Evolutionary conservation across 2,329 filamentous ascomycete species (phyloP).

Genomic region (Myriosclerotinia duriaeana): DNA sequence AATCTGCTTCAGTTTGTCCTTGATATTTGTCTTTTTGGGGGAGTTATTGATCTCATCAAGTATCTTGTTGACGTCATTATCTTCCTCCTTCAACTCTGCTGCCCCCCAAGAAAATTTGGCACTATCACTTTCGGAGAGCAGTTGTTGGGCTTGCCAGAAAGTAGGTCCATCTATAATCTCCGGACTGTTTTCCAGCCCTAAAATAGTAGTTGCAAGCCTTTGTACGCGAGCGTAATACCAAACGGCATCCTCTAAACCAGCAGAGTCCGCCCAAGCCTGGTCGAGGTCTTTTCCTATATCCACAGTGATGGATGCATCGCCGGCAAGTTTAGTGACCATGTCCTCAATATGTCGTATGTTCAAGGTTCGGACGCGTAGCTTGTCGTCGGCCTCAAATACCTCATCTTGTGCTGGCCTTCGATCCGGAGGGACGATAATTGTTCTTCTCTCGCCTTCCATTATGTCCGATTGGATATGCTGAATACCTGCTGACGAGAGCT

Average conservation of each 20-base stretch:
- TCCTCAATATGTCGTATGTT: conserved; percentile 65
- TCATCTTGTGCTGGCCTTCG: conserved; percentile 43
- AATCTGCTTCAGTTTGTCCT: conserved; percentile 49
- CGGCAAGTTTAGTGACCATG: conserved; percentile 50
- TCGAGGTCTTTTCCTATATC: conserved; percentile 38
- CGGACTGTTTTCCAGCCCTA: conserved; percentile 44
- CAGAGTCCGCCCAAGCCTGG: conserved; percentile 33
- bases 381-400: conserved; percentile 50
- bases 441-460: conserved; percentile 51
- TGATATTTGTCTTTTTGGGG: conserved; percentile 40
- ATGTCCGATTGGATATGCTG: conserved; percentile 46
- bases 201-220: conserved; percentile 52
- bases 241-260: conserved; percentile 51
- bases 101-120: conserved; percentile 47
- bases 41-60: conserved; percentile 35
- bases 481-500: conserved; percentile 45
- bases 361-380: conserved; percentile 51
- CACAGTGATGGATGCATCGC: conserved; percentile 32
- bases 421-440: conserved; percentile 54
- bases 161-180: conserved; percentile 41
- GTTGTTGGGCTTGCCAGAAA: conserved; percentile 43
- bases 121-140: conserved; percentile 49
- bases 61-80: conserved; percentile 39
- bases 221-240: conserved; percentile 62
- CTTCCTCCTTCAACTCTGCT: conserved; percentile 45